Base-by-base conservation (phyloP, 2,329 filamentous ascomycete species). In the Boeremia exigua region DNA sequence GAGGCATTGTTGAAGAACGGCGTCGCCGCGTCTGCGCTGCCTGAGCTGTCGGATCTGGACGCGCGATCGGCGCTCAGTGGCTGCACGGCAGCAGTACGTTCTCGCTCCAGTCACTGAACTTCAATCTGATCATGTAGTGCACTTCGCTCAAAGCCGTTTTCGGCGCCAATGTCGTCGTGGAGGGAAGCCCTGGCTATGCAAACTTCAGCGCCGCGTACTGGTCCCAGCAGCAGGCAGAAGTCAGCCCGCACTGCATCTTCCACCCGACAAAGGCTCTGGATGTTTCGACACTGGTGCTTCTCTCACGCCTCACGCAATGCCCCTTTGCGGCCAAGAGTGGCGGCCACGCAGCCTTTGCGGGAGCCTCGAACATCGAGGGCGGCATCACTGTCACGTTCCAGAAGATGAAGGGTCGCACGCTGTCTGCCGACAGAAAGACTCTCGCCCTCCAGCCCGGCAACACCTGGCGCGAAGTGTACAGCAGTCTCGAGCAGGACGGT, bases 281-380 rank as follows among this genome's bases (percentile, higher is more conserved):
- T 25, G 65, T 71, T 1, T 64, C 66, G 1, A 62, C 59, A 8
- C 11, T 58, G 1, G 43, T 69, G 3, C 43, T 67, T 2, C 29
- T 70, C 2, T 67, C 65, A 27, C 62, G 66, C 2, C 36, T 62
- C 2, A 64, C 60, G 3, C 51, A 60, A 40, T 73, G 68, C 34
- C 63, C 60, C 74, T 78, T 79, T 46, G 76, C 77, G 3, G 69
- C 80, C 10, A 76, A 75, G 49, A 73, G 75, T 33, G 62, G 62
- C 23, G 64, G 68, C 8, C 68, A 71, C 54, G 58, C 63, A 14
- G 57, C 60, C 2, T 64, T 63, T 23, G 56, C 59, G n/a, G 68
- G 70, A 6, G 59, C 65, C 9, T 69, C 70, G 10, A 72, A 61
- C 27, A 66, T 66, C 25, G 56, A 71, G 3, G 63, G 59, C 7